Base-by-base conservation (phyloP, 805 yeast species). In the Barnettozyma populi region DNA sequence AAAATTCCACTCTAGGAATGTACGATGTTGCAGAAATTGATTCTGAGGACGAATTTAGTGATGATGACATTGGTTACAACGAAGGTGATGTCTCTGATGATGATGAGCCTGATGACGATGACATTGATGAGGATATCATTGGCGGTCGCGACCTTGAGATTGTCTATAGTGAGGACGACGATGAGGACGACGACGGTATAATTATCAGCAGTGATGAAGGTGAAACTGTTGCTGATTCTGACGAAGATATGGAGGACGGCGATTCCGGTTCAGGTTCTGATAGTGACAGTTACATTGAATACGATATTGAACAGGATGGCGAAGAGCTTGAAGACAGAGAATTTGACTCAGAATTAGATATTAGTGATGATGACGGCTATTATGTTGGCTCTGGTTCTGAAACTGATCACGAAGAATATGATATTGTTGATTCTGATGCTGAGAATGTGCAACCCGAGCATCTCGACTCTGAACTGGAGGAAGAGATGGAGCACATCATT, bases 1-100 rank as follows among this genome's bases (percentile, higher is more conserved):
- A 84, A 36, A 90, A 94, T 61, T 90, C 97, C 0, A 87, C 97
- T 0, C 71, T 92, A 36, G 97, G 97, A 2, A 90, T 92, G 95
- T 92, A 85, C 62, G 97, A 92, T 57, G 82, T 86, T 36, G 86
- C 76, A 31, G 94, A 84, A 44, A 75, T 78, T 32, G 84, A 80
- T 52, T 78, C 78, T 39, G 85, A 81, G 31, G 84, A 78, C 11
- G 82, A 76, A 8, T 79, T 71, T n/a, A 78, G 71, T 21, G 80
- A 74, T 36, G 75, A 71, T 23, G 78, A 73, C 23, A 81, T 72
- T 5, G 71, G 69, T 9, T 72, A 71, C 48, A 66, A 71, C 44
- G 77, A 71, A 8, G 76, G 69, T 48, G 76, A 65, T 35, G 55
- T 51, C 11, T 52, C 42, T 20, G 71, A 65, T 23, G 65, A 65